Percentiles rank a stretch among this genome's conserved stretches.
Evolutionary conservation across 176 grass and related monocot genomes (phyloP).

Genomic region (Phyllostachys edulis): DNA sequence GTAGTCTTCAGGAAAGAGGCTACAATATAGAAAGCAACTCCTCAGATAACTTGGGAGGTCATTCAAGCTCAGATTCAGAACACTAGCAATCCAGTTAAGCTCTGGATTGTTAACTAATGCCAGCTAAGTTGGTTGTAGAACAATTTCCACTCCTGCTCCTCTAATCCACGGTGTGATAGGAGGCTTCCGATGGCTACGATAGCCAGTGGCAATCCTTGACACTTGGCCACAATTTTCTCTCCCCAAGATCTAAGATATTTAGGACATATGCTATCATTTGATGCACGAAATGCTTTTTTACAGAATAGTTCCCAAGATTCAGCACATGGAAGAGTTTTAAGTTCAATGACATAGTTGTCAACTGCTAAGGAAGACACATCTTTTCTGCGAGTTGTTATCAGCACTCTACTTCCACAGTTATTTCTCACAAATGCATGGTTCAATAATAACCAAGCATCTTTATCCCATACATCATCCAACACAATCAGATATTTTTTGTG

Average conservation of each 20-base stretch:
- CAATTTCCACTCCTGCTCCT: conserved; percentile 36
- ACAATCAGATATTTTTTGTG: too few species aligned
- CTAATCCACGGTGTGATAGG: conserved; percentile 22
- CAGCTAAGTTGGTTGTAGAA: conserved; percentile 46
- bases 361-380: too few species aligned
- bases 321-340: conserved; percentile 10
- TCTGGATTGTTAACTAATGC: conserved; percentile 40
- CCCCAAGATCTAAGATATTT: conserved; percentile 11
- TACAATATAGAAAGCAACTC: conserved; percentile 49
- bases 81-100: conserved; percentile 25
- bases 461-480: too few species aligned
- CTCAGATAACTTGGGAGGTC: conserved; percentile 48
- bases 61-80: conserved; percentile 41
- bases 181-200: conserved; percentile 42
- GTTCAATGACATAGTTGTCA: neutral
- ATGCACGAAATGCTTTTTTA: conserved; percentile 41
- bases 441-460: too few species aligned
- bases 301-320: conserved; percentile 54
- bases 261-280: conserved; percentile 20
- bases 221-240: conserved; percentile 43
- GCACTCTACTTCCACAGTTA: too few species aligned
- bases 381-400: too few species aligned
- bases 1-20: conserved; percentile 46
- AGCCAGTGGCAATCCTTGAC: conserved; percentile 53
- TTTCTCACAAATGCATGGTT: too few species aligned